Evolutionary conservation across 1,284 basidiomycete species (phyloP).

Genomic region (Exobasidium rhododendri): DNA sequence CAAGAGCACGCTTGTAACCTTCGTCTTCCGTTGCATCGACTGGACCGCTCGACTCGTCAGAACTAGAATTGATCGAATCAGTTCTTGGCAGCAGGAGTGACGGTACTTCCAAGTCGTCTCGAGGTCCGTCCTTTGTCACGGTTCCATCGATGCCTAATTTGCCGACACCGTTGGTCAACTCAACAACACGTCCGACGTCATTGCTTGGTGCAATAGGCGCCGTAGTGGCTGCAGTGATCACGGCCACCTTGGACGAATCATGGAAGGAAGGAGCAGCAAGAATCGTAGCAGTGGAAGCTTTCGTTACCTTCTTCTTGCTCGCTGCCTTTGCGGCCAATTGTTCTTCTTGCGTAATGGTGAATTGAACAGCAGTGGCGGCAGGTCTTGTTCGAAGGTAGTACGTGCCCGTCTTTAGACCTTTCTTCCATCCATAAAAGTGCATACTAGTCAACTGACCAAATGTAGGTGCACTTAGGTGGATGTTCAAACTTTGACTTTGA

Average conservation of each 20-base stretch:
- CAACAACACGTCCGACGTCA: neutral
- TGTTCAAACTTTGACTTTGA: slow-evolving; percentile 77
- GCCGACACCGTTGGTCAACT: slow-evolving; percentile 23
- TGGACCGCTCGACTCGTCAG: slow-evolving; percentile 23
- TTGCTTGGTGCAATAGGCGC: neutral
- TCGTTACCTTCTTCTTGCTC: slow-evolving; percentile 56
- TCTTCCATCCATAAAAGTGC: slow-evolving; percentile 99
- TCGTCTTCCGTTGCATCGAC: slow-evolving; percentile 36
- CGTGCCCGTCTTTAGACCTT: slow-evolving; percentile 86
- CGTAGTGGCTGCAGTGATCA: neutral
- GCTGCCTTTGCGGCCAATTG: slow-evolving; percentile 66
- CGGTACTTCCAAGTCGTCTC: slow-evolving; percentile 15
- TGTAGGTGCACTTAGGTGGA: slow-evolving; percentile 87
- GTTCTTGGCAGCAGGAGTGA: neutral
- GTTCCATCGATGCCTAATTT: slow-evolving; percentile 47
- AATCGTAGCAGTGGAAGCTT: slow-evolving; percentile 5
- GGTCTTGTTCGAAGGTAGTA: slow-evolving; percentile 89
- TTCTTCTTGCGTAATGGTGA: slow-evolving; percentile 80
- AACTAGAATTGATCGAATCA: slow-evolving; percentile 45
- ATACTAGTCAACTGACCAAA: slow-evolving; percentile 82
- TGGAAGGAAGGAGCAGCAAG: slow-evolving; percentile 16
- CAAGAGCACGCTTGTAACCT: slow-evolving; percentile 76
- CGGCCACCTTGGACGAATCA: neutral
- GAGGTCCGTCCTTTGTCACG: slow-evolving; percentile 45
- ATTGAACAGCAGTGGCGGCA: slow-evolving; percentile 93